These are phyloP conservation scores for Suhomyces canberraensis DNA, from an alignment of 805 yeast genomes.

Conservation along the genomic window DNA sequence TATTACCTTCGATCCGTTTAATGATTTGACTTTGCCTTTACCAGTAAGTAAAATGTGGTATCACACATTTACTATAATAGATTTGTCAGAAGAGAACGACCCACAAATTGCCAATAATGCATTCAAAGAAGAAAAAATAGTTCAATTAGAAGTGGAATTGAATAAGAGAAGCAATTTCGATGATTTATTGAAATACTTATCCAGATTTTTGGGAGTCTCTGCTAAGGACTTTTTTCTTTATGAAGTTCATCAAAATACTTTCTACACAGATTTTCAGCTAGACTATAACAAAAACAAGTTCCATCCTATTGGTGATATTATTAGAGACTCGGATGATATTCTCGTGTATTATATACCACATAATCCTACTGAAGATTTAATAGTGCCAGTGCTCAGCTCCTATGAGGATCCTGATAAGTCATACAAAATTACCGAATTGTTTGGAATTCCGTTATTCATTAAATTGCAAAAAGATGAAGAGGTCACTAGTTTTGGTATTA, in stretches of 20 bases:
- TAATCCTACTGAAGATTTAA: constrained; percentile 36
- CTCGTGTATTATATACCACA: constrained; percentile 58
- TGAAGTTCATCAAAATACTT: constrained; percentile 57
- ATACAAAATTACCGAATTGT: constrained; percentile 42
- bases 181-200: constrained; percentile 61
- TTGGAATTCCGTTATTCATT: constrained; percentile 78
- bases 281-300: constrained; percentile 52
- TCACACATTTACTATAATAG: constrained; percentile 59
- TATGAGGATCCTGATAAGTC: constrained; percentile 36
- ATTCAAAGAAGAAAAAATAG: constrained; percentile 14
- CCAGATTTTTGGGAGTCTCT: constrained; percentile 40
- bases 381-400: constrained; percentile 59
- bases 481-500: constrained; percentile 50
- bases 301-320: constrained; percentile 65
- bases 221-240: constrained; percentile 26
- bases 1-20: constrained; percentile 91
- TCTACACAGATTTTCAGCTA: constrained; percentile 66
- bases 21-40: constrained; percentile 83
- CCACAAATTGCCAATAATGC: not conserved
- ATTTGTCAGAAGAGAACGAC: constrained; percentile 36
- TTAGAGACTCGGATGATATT: constrained; percentile 59
- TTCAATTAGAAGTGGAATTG: constrained; percentile 67
- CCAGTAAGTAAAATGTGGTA: constrained; percentile 77
- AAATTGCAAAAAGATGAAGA: constrained; percentile 50
- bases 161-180: constrained; percentile 59